phyloP scores from a whole-genome alignment of 2,329 filamentous ascomycete species.

The Metarhizium guizhouense region DNA sequence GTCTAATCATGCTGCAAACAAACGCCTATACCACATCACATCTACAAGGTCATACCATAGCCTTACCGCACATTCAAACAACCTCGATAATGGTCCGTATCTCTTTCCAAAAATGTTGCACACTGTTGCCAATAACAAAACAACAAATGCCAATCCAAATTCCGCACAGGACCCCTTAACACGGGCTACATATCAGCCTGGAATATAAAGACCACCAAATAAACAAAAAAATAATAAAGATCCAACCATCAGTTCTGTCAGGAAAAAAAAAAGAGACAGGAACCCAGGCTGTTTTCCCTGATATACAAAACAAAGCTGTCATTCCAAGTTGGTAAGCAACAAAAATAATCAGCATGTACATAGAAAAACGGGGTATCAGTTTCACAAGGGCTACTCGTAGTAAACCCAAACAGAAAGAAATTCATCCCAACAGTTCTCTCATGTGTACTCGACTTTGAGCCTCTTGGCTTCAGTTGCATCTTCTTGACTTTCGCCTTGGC shows the following conservation, averaged over 20 bases:
- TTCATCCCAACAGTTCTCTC: background rate
- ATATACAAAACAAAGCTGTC: background rate
- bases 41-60: background rate
- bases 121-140: background rate
- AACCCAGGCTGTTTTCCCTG: background rate
- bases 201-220: background rate
- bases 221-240: background rate
- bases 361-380: slow-evolving; percentile 8
- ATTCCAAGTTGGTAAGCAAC: background rate
- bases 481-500: slow-evolving; percentile 32
- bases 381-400: background rate
- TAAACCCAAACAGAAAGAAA: background rate
- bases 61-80: background rate
- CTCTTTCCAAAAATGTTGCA: background rate
- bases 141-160: background rate
- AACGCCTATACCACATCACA: background rate
- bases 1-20: background rate
- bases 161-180: background rate
- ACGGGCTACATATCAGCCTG: background rate
- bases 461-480: slow-evolving; percentile 41
- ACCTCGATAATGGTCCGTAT: background rate
- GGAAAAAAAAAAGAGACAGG: background rate
- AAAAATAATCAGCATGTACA: background rate
- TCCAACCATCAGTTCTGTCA: background rate
- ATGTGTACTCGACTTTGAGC: slow-evolving; percentile 37